Conservation (phyloP, 2,329 filamentous ascomycete genomes). For the Colletotrichum sp. region DNA sequence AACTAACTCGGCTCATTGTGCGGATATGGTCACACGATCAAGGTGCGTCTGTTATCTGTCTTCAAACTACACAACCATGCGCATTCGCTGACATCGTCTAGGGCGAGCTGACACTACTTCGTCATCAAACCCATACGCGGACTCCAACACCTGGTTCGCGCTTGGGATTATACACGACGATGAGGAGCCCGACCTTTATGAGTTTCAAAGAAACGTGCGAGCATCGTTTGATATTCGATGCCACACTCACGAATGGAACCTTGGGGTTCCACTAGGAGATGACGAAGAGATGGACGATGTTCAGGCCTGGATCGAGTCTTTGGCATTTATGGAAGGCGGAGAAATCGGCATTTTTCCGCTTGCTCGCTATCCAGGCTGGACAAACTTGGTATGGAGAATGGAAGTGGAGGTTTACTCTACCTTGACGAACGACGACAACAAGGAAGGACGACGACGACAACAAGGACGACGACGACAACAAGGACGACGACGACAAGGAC, state of each 20-base stretch:
- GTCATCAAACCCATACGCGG: background rate
- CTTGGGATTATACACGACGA: fast-evolving
- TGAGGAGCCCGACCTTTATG: background rate
- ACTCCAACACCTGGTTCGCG: background rate
- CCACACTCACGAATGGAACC: background rate
- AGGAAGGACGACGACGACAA: too few species aligned
- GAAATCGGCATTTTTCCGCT: background rate
- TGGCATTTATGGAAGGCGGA: background rate
- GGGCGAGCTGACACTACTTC: background rate
- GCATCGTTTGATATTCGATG: background rate
- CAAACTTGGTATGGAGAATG: background rate
- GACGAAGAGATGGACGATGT: background rate
- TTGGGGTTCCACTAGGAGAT: background rate
- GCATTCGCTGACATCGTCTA: background rate
- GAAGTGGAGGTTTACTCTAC: background rate
- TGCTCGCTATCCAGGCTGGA: background rate
- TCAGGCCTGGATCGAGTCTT: background rate
- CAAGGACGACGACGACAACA: too few species aligned
- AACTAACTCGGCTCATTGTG: background rate
- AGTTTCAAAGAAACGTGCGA: background rate
- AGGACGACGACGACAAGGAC: too few species aligned
- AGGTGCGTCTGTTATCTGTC: background rate
- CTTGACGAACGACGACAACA: background rate
- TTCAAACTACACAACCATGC: fast-evolving
- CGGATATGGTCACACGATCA: background rate